A percentile compares a stretch with the other conserved stretches of the same genome.
These are phyloP conservation scores for Pseudocercospora macadamiae DNA, from an alignment of 2,329 filamentous ascomycete genomes.

Conservation along the genomic window DNA sequence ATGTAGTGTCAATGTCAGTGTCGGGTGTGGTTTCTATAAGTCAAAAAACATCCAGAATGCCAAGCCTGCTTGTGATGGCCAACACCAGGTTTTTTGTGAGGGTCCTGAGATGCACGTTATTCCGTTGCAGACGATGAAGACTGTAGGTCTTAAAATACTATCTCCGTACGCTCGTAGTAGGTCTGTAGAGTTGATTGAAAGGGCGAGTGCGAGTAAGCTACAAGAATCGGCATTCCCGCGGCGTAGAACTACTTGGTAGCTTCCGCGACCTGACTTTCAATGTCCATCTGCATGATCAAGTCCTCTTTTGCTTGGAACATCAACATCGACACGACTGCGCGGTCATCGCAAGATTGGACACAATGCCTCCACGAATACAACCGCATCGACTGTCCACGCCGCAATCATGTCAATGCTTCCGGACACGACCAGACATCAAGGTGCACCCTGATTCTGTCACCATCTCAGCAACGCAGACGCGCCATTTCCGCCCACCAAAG, in stretches of 20 bases:
- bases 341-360: slow-evolving; percentile 5
- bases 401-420: slow-evolving; percentile 32
- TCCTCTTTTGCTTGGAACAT: neutral
- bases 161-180: no score
- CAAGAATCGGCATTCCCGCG: neutral
- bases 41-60: no score
- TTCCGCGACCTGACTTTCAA: neutral
- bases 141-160: no score
- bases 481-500: slow-evolving; percentile 24
- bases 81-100: no score
- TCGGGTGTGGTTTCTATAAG: no score
- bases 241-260: no score
- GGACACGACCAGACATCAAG: slow-evolving; percentile 25
- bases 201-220: no score
- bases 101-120: no score
- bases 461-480: slow-evolving; percentile 15
- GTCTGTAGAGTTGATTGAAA: no score
- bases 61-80: no score
- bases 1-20: no score
- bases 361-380: slow-evolving; percentile 37
- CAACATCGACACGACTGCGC: neutral
- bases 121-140: no score
- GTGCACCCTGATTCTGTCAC: slow-evolving; percentile 5
- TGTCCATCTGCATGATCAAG: neutral
- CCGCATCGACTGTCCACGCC: slow-evolving; percentile 26